These are phyloP conservation scores for Leishmania arabica DNA, from an alignment of 208 protist species.

Conservation along the genomic window DNA sequence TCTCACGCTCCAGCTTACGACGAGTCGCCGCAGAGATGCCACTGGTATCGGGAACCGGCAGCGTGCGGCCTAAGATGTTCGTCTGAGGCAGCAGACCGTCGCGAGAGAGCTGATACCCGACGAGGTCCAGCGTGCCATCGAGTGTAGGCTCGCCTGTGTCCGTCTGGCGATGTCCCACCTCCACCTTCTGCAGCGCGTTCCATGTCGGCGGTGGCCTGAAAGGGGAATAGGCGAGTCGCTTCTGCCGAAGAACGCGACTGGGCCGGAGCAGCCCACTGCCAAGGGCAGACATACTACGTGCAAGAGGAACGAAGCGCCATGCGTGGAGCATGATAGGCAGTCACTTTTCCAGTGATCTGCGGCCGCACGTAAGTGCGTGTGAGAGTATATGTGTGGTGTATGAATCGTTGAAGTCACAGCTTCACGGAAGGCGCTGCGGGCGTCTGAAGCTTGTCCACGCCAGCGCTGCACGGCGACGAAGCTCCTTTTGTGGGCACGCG, in stretches of 20 bases:
- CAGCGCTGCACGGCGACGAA: neutral
- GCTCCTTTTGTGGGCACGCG: neutral
- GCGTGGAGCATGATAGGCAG: conserved; percentile 1
- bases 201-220: conserved; percentile 51
- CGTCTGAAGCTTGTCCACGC: neutral
- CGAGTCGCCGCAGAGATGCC: conserved; percentile 30
- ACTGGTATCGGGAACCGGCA: conserved; percentile 29
- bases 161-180: conserved; percentile 60
- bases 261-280: conserved; percentile 22
- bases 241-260: conserved; percentile 26
- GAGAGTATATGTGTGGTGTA: neutral
- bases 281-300: neutral
- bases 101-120: conserved; percentile 87
- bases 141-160: conserved; percentile 72
- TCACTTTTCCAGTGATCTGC: neutral
- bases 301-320: neutral
- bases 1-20: conserved; percentile 53
- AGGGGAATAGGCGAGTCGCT: conserved; percentile 22
- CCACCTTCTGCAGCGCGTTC: conserved; percentile 76
- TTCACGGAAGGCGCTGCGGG: neutral
- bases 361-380: neutral
- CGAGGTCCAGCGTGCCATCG: conserved; percentile 80
- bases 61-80: conserved; percentile 32
- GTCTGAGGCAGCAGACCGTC: conserved; percentile 75
- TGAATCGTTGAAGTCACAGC: neutral